These are phyloP conservation scores for Pseudoperonospora humuli DNA, from an alignment of 352 stramenopile genomes.

Conservation along the genomic window DNA sequence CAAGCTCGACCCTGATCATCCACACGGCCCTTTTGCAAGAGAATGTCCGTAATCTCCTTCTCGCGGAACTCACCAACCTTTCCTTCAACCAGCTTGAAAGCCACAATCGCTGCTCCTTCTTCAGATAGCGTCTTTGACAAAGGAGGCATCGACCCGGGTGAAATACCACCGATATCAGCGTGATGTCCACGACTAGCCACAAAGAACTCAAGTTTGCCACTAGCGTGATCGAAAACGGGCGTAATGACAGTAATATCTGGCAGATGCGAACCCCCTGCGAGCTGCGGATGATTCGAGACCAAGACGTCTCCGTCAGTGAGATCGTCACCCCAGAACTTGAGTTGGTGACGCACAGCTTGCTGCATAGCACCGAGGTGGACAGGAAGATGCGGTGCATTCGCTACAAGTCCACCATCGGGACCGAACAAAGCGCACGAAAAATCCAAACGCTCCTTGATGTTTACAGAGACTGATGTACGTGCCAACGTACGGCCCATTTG, in stretches of 20 bases:
- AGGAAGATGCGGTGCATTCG: conserved; percentile 97
- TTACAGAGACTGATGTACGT: conserved; percentile 95
- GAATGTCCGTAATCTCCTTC: conserved; percentile 93
- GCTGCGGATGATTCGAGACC: conserved; percentile 98
- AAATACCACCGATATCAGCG: conserved; percentile 96
- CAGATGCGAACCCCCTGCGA: conserved; percentile 95
- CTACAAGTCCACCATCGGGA: conserved; percentile 95
- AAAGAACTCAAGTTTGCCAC: conserved; percentile 94
- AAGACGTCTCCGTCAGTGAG: conserved; percentile 96
- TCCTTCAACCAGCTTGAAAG: conserved; percentile 97
- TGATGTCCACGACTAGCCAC: conserved; percentile 97
- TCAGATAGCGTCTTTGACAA: conserved; percentile 93
- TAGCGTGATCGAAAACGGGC: conserved; percentile 93
- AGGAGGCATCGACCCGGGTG: conserved; percentile 92
- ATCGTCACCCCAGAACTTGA: conserved; percentile 84
- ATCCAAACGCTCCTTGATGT: conserved; percentile 99
- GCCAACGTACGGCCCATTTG: conserved; percentile 98
- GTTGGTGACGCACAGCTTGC: conserved; percentile 94
- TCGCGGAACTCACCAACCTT: conserved; percentile 94
- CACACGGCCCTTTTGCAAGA: conserved; percentile 85
- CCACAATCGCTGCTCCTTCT: conserved; percentile 98
- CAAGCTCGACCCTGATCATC: conserved; percentile 73
- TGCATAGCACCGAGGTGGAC: conserved; percentile 99
- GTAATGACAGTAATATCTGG: conserved; percentile 99
- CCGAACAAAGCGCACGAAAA: conserved; percentile 99